phyloP scores from a whole-genome alignment of 148 eudicot genomes.

The Gaultheria prostrata region DNA sequence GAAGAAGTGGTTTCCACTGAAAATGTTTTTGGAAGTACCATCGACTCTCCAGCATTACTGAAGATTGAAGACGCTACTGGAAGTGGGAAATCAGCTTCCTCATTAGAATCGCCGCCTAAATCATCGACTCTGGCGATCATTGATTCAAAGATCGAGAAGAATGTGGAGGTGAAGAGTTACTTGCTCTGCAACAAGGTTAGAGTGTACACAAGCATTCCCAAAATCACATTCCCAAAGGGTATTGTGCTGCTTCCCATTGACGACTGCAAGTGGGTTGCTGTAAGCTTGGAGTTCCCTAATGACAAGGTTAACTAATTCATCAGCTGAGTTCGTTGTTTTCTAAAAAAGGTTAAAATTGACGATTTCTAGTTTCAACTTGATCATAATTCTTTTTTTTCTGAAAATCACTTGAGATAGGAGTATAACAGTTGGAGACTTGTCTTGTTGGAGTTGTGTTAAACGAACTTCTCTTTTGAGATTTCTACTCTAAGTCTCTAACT shows the following conservation, averaged over 20 bases:
- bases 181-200: constrained; percentile 34
- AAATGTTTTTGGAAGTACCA: too few relatives aligned
- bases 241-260: constrained; percentile 36
- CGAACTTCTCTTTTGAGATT: background rate
- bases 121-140: constrained; percentile 8
- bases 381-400: background rate
- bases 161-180: constrained; percentile 13
- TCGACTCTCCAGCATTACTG: background rate
- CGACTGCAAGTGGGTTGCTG: constrained; percentile 37
- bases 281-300: constrained; percentile 42
- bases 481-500: background rate
- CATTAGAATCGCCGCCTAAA: background rate
- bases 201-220: constrained; percentile 39
- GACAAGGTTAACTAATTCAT: constrained; percentile 15
- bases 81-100: background rate
- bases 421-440: background rate
- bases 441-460: background rate
- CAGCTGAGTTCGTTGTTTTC: background rate
- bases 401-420: background rate
- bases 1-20: background rate
- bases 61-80: background rate
- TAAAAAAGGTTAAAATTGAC: background rate
- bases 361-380: background rate
- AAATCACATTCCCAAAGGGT: constrained; percentile 32
- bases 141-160: constrained; percentile 10